Base-by-base conservation (phyloP, 176 grass and related monocot genomes). In the Raddia guianensis region DNA sequence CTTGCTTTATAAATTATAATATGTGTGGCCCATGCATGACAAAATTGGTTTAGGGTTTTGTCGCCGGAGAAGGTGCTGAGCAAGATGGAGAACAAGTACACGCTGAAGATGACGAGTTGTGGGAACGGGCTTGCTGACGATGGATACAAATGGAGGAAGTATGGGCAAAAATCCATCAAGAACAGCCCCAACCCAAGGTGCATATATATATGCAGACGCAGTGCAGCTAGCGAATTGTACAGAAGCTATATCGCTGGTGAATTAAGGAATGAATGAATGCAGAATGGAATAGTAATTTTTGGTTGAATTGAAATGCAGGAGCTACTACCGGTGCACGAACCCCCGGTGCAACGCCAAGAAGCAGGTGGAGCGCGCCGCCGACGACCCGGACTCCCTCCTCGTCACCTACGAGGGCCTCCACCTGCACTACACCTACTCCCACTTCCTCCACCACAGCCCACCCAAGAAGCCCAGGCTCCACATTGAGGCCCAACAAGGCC, bases 101-200 rank as follows among this genome's bases (percentile, higher is more conserved):
- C 88, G 55, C 77, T 98, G 48, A 91, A 83, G 89, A 95, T 95
- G 19, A 98, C 90, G 85, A 85, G 75, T 10, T 84, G 78, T 20
- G 88, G 86, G 14, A 92, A 72, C 9, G 74, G 92, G 11, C 82
- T 90, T 14, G 85, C 82, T 3, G 96, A 99, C 45, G 96, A 99
- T 85, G 96, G 92, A 6, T 99, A 99, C 75, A 99, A 91, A 70
- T 99, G 96, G 96, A 95, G 96, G 78, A 99, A 95, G 20, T 95
- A 99, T 40, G 92, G 96, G 10, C 96, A 93, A 52, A 99, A 99
- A 87, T 90, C 96, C 35, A 99, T 99, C 69, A 99, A 99, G 86
- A 99, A 99, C 63, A 98, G 95, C 75, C 92, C 95, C 51, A 92
- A 98, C 71, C 95, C 96, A 60, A 99, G 96, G 96, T 97, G 60